Evolutionary conservation across 2,329 filamentous ascomycete species (phyloP).

Genomic region (Periconia digitata): DNA sequence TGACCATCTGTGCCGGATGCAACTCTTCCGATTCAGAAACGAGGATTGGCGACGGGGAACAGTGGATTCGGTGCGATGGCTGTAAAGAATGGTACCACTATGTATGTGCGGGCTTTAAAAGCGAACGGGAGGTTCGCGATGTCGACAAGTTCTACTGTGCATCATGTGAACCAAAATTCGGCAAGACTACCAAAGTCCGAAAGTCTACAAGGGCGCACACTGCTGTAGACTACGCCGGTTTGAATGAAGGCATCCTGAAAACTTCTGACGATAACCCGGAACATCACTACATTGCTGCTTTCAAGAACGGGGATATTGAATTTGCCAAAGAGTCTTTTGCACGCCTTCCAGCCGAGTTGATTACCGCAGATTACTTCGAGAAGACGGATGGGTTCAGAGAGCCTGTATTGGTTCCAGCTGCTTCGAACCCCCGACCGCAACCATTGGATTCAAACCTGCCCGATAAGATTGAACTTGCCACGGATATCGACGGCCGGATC

Average conservation of each 20-base stretch:
- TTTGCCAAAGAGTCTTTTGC: slow-evolving; percentile 65
- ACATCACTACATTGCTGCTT: slow-evolving; percentile 68
- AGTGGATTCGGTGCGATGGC: slow-evolving; percentile 69
- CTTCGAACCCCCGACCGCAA: slow-evolving; percentile 59
- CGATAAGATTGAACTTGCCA: not conserved
- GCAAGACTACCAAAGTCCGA: slow-evolving; percentile 66
- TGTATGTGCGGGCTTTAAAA: slow-evolving; percentile 67
- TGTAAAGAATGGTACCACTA: slow-evolving; percentile 71
- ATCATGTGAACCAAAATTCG: slow-evolving; percentile 60
- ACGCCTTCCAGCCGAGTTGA: slow-evolving; percentile 63
- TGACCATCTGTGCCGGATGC: slow-evolving; percentile 59
- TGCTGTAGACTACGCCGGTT: slow-evolving; percentile 67
- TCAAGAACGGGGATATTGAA: slow-evolving; percentile 64
- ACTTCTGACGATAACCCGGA: slow-evolving; percentile 65
- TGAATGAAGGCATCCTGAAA: slow-evolving; percentile 67
- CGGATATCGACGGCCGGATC: not conserved
- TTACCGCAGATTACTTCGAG: slow-evolving; percentile 66
- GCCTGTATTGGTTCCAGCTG: slow-evolving; percentile 66
- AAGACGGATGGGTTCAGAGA: slow-evolving; percentile 64
- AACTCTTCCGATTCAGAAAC: slow-evolving; percentile 57
- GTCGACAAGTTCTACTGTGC: slow-evolving; percentile 70
- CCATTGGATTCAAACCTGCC: slow-evolving; percentile 15
- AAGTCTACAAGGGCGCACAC: slow-evolving; percentile 67
- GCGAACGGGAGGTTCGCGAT: slow-evolving; percentile 63
- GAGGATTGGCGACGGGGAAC: slow-evolving; percentile 55